Percentiles rank a stretch among this genome's conserved stretches.
These are phyloP conservation scores for Scedosporium dehoogii DNA, from an alignment of 2,329 filamentous ascomycete species.

Conservation along the genomic window DNA sequence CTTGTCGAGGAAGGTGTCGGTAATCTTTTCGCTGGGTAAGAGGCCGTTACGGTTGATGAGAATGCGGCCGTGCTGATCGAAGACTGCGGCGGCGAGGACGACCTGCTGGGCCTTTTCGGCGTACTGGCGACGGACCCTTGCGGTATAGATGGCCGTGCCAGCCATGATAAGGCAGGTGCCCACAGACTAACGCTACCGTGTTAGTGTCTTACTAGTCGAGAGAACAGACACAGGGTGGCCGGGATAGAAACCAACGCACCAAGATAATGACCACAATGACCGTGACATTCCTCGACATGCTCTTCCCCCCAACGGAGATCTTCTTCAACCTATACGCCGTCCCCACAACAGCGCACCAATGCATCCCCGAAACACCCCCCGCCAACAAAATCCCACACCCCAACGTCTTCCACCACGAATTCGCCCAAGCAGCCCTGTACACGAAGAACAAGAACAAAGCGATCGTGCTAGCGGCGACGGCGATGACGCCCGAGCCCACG, in stretches of 20 bases:
- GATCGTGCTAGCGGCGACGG: conserved; percentile 58
- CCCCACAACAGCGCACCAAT: conserved; percentile 69
- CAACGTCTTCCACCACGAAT: conserved; percentile 65
- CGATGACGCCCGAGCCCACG: conserved; percentile 60
- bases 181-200: conserved; percentile 36
- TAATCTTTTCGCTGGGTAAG: conserved; percentile 66
- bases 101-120: conserved; percentile 53
- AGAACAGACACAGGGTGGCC: neutral
- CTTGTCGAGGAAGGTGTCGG: conserved; percentile 62
- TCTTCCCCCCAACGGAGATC: conserved; percentile 27
- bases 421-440: conserved; percentile 66
- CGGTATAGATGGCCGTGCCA: conserved; percentile 42
- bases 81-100: conserved; percentile 50
- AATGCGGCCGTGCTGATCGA: conserved; percentile 56
- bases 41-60: conserved; percentile 61
- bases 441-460: conserved; percentile 71
- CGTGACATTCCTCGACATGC: conserved; percentile 51
- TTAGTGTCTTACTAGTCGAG: neutral
- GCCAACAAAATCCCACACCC: conserved; percentile 60
- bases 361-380: conserved; percentile 73
- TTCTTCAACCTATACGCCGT: conserved; percentile 54
- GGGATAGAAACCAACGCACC: conserved; percentile 31
- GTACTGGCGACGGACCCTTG: conserved; percentile 40
- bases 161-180: conserved; percentile 51
- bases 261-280: conserved; percentile 65